These are phyloP conservation scores for Neurospora sp. DNA, from an alignment of 495 filamentous ascomycete genomes.

Conservation along the genomic window DNA sequence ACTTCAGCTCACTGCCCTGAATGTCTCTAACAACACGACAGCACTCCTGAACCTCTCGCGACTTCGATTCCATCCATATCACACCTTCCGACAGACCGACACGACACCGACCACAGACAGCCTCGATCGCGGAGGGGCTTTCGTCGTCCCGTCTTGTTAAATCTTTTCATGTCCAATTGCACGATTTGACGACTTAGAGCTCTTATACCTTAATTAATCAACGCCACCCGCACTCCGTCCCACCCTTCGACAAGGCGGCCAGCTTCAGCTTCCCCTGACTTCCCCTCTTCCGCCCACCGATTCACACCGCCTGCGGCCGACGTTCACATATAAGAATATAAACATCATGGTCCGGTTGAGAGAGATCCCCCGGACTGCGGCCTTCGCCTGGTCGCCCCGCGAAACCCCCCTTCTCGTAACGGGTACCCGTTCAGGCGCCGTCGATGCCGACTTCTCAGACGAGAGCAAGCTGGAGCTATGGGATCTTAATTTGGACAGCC, in stretches of 20 bases:
- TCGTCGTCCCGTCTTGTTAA: conserved; percentile 5
- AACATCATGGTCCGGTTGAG: conserved; percentile 81
- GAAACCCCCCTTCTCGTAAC: conserved; percentile 75
- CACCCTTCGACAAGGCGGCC: background rate
- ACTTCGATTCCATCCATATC: background rate
- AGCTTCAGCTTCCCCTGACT: background rate
- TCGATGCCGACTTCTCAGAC: conserved; percentile 94
- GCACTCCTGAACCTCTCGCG: background rate
- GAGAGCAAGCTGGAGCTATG: conserved; percentile 95
- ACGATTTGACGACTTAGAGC: background rate
- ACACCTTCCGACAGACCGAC: background rate
- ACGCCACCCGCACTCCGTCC: background rate
- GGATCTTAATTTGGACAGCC: conserved; percentile 74
- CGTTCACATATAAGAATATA: background rate
- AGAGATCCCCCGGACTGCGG: conserved; percentile 91
- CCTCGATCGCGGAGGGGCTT: conserved; percentile 11
- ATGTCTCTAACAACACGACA: conserved; percentile 8
- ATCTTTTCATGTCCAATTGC: conserved; percentile 10
- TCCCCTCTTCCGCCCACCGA: conserved; percentile 1
- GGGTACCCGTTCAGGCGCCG: conserved; percentile 89
- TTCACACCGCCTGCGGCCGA: background rate
- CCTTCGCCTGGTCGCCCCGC: conserved; percentile 91
- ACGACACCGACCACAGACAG: background rate
- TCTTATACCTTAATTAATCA: conserved; percentile 1
- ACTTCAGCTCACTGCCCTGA: conserved; percentile 7